Percentiles rank a stretch among this genome's conserved stretches.
phyloP scores from a whole-genome alignment of 164 flowering plant genomes.

The Paratinospora sagittata region DNA sequence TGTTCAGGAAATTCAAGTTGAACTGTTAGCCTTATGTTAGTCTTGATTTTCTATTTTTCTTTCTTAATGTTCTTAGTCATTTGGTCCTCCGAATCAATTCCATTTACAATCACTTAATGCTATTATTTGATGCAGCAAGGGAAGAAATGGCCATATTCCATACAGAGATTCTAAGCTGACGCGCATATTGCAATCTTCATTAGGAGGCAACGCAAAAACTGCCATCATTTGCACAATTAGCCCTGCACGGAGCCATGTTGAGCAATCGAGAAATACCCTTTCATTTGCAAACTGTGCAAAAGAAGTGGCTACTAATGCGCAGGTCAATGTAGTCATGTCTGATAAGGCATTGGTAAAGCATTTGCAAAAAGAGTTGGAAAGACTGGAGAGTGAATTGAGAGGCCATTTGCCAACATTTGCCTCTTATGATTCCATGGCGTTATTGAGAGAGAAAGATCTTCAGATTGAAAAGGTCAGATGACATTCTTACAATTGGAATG shows the following conservation, averaged over 20 bases:
- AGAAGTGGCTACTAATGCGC: slow-evolving; percentile 77
- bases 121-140: slow-evolving; percentile 59
- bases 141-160: slow-evolving; percentile 74
- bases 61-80: neutral
- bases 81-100: neutral
- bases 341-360: slow-evolving; percentile 89
- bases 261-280: slow-evolving; percentile 93
- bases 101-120: neutral
- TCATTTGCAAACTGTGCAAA: slow-evolving; percentile 91
- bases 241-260: slow-evolving; percentile 81
- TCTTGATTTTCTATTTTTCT: neutral
- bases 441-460: slow-evolving; percentile 75
- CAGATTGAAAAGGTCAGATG: slow-evolving; percentile 75
- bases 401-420: slow-evolving; percentile 25
- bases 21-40: too few species aligned
- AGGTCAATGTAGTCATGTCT: slow-evolving; percentile 79
- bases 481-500: neutral
- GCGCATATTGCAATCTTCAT: slow-evolving; percentile 78
- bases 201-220: slow-evolving; percentile 94
- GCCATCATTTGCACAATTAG: slow-evolving; percentile 95
- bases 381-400: slow-evolving; percentile 64
- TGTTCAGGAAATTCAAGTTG: neutral
- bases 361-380: slow-evolving; percentile 69
- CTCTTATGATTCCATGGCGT: slow-evolving; percentile 29
- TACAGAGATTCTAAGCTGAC: slow-evolving; percentile 93